phyloP scores from a whole-genome alignment of 164 flowering plant species.

The Sedum album region DNA sequence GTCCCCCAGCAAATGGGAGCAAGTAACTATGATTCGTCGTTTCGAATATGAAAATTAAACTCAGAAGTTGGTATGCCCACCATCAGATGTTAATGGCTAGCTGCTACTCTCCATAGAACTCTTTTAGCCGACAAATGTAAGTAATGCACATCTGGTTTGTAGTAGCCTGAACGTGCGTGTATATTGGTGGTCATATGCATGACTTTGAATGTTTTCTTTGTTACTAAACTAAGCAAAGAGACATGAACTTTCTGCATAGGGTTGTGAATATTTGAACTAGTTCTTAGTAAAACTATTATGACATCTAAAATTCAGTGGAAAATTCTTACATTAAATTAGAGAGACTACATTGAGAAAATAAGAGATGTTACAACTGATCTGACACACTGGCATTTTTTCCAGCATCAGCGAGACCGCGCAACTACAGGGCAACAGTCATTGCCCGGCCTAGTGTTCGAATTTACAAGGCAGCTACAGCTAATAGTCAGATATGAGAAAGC shows the following conservation, averaged over 20 bases:
- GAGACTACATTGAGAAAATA: too few species aligned
- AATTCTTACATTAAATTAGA: too few species aligned
- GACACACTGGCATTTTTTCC: background rate
- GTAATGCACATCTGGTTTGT: background rate
- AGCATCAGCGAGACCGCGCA: too few species aligned
- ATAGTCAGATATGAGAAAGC: too few species aligned
- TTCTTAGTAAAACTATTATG: too few species aligned
- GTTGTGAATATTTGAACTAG: too few species aligned
- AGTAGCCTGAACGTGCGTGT: too few species aligned
- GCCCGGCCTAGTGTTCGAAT: too few species aligned
- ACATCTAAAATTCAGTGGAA: too few species aligned
- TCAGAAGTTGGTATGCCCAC: background rate
- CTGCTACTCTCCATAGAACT: background rate
- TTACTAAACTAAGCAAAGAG: slow-evolving; percentile 9
- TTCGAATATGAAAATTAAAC: background rate
- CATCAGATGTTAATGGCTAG: slow-evolving; percentile 9
- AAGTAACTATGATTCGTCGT: background rate
- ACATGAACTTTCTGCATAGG: slow-evolving; percentile 1
- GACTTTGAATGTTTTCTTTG: slow-evolving; percentile 1
- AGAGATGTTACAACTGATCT: too few species aligned
- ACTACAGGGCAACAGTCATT: too few species aligned
- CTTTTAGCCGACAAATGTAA: slow-evolving; percentile 6
- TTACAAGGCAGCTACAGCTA: too few species aligned
- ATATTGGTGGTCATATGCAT: background rate
- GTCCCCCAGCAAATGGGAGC: background rate